Base-by-base conservation (phyloP, 345 rosid species). In the Sisymbrium irio region DNA sequence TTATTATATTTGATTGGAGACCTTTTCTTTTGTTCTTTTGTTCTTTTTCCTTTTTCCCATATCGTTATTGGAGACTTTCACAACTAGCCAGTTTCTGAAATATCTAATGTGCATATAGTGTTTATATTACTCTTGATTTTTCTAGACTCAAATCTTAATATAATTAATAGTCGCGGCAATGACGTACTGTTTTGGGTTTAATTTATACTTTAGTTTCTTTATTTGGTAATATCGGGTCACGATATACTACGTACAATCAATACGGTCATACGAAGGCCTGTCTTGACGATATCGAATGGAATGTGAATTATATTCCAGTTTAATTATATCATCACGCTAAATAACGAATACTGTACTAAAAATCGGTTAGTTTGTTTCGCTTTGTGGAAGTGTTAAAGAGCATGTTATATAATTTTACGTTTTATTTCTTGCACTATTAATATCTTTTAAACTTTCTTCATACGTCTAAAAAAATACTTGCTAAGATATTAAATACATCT, bases 111-210 rank as follows among this genome's bases (percentile, higher is more conserved):
- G 53, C 32, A 41, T 33, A 47, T n/a, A n/a, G 50, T 45, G 49
- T 71, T 50, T 20, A 11, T 22, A 5, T 51, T 62, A 17, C 14
- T 62, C 49, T 51, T 40, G 40, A 42, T 27, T 20, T 39, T n/a
- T n/a, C n/a, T n/a, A n/a, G n/a, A n/a, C n/a, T n/a, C 19, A 71
- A 47, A 70, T 47, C 59, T 71, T 25, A 36, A 25, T 47, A 13
- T 46, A 59, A 13, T 22, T n/a, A n/a, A n/a, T n/a, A n/a, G 49
- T 47, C 60, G 36, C 65, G 46, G 27, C 45, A 30, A 69, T 56
- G 25, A 10, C 20, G 30, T 28, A 27, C 3, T 30, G 7, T 42
- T 57, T 44, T 42, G 32, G 63, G 55, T 13, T 19, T 30, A 46
- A 4, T 8, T 35, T 46, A 45, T 56, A 12, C 41, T 68, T 41